phyloP scores from a whole-genome alignment of 2,329 filamentous ascomycete genomes.

The Drechslerella dactyloides region DNA sequence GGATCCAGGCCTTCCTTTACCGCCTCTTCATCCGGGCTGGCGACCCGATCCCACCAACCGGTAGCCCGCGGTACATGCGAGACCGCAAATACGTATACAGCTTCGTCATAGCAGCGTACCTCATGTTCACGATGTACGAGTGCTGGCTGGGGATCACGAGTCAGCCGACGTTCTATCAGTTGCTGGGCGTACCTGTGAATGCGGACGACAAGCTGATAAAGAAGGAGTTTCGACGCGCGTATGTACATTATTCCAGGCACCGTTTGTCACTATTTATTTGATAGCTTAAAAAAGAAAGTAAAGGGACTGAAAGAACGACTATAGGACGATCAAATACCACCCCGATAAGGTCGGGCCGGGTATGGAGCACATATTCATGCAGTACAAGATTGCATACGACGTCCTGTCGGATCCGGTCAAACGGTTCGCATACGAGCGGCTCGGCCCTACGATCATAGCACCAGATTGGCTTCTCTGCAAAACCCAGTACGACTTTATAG shows the following conservation, averaged over 20 bases:
- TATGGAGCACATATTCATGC: constrained; percentile 70
- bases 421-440: constrained; percentile 87
- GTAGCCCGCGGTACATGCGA: constrained; percentile 70
- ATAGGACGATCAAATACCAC: constrained; percentile 62
- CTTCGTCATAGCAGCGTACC: constrained; percentile 78
- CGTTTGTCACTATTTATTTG: too few relatives aligned
- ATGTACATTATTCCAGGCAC: constrained; percentile 63
- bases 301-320: not conserved
- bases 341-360: constrained; percentile 75
- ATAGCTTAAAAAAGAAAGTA: not conserved
- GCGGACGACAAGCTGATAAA: constrained; percentile 80
- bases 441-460: constrained; percentile 72
- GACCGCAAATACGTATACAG: constrained; percentile 85
- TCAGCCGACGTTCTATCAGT: constrained; percentile 77
- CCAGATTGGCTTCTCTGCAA: constrained; percentile 68
- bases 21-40: constrained; percentile 86
- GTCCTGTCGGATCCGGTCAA: constrained; percentile 76
- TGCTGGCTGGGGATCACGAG: constrained; percentile 79
- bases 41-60: constrained; percentile 75
- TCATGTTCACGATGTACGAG: constrained; percentile 76
- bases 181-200: constrained; percentile 72
- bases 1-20: constrained; percentile 83
- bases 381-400: constrained; percentile 82
- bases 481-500: constrained; percentile 75
- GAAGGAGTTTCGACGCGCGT: constrained; percentile 78